A percentile compares a stretch with the other conserved stretches of the same genome.
These are phyloP conservation scores for Pseudogymnoascus sp. DNA, from an alignment of 2,329 filamentous ascomycete genomes.

Conservation along the genomic window DNA sequence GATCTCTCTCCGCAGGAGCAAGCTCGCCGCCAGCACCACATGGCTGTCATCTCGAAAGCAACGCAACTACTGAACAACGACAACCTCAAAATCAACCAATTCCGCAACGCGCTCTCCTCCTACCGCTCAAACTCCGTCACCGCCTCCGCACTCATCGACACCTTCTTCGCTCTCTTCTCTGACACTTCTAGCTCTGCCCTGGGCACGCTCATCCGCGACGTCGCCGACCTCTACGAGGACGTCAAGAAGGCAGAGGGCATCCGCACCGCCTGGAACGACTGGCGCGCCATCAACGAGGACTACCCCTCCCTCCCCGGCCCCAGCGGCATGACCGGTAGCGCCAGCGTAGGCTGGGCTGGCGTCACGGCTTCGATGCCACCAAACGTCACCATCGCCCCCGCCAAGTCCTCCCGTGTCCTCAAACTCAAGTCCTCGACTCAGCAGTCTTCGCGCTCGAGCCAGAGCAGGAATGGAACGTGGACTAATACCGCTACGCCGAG, in stretches of 20 bases:
- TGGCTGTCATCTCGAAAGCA: conserved; percentile 78
- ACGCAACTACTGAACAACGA: conserved; percentile 74
- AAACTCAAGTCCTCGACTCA: conserved; percentile 61
- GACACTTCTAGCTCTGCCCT: conserved; percentile 72
- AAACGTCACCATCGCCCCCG: conserved; percentile 41
- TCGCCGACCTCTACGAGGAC: conserved; percentile 88
- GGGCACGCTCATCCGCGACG: conserved; percentile 81
- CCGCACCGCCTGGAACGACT: conserved; percentile 84
- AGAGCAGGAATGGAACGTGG: conserved; percentile 45
- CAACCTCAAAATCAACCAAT: conserved; percentile 61
- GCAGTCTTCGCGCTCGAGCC: conserved; percentile 54
- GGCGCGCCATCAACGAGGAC: conserved; percentile 92
- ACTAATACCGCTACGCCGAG: conserved; percentile 30
- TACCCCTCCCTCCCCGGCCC: conserved; percentile 81
- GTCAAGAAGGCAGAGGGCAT: conserved; percentile 63
- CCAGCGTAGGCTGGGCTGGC: conserved; percentile 25
- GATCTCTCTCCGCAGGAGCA: conserved; percentile 66
- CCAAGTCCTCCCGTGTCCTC: conserved; percentile 52
- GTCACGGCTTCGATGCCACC: conserved; percentile 28
- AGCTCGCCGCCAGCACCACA: conserved; percentile 70
- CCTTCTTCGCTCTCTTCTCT: conserved; percentile 74
- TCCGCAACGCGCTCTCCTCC: conserved; percentile 70
- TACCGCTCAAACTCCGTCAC: conserved; percentile 64
- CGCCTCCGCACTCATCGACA: conserved; percentile 71
- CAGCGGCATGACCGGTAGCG: conserved; percentile 53